These are phyloP conservation scores for Pichia heedii DNA, from an alignment of 805 yeast genomes.

Conservation along the genomic window DNA sequence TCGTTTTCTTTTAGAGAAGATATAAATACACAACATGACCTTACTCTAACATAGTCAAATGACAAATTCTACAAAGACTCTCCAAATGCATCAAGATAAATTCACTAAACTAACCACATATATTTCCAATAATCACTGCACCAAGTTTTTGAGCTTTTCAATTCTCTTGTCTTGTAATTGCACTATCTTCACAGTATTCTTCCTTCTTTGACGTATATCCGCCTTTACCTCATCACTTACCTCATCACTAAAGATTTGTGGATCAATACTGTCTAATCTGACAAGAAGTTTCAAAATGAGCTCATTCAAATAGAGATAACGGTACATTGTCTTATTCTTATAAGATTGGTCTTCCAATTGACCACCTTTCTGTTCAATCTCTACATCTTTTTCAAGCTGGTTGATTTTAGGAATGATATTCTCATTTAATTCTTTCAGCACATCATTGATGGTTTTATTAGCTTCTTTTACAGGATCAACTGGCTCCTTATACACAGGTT, in stretches of 20 bases:
- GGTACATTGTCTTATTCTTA: constrained; percentile 30
- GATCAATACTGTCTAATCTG: constrained; percentile 51
- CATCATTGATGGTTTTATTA: constrained; percentile 9
- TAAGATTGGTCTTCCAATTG: constrained; percentile 10
- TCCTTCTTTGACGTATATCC: constrained; percentile 32
- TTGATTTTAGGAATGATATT: constrained; percentile 2
- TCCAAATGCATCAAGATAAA: too few species aligned
- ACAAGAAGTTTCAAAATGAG: constrained; percentile 56
- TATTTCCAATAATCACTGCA: too few species aligned
- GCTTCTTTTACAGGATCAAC: constrained; percentile 13
- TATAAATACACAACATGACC: too few species aligned
- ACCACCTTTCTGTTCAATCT: background rate
- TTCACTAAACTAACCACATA: too few species aligned
- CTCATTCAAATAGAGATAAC: constrained; percentile 54
- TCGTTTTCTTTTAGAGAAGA: too few species aligned
- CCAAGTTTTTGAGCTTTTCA: constrained; percentile 10
- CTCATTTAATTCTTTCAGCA: background rate
- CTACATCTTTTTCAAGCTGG: constrained; percentile 3
- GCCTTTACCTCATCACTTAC: constrained; percentile 41
- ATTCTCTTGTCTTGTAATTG: background rate
- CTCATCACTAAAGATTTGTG: constrained; percentile 20
- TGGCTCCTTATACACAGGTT: too few species aligned
- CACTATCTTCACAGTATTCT: constrained; percentile 40
- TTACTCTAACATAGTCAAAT: too few species aligned
- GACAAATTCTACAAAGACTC: too few species aligned